Evolutionary conservation across 805 yeast species (phyloP), one percentile per base, ranked within the genome.

Genomic region (Middelhovenomyces tepae): DNA sequence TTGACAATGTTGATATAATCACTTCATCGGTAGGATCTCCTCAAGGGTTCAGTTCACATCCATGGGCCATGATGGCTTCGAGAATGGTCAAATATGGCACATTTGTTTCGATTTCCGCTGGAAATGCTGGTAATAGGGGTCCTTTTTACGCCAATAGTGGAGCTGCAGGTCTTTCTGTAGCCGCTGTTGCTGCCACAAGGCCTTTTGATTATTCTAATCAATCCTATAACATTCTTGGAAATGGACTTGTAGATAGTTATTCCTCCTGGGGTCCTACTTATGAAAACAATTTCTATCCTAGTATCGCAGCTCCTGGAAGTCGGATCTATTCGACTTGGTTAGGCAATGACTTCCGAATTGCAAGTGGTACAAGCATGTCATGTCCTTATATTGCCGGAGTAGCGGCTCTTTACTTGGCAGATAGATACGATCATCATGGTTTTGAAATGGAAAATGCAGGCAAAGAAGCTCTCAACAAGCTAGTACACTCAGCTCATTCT

Each of bases 261-360:
- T 42, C 49, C 9, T 34, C 49, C 4, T 37, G 35, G 28, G 49
- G 49, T 24, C 49, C 49, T 14, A 45, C 49, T 17, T 42, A 35
- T 18, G 45, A 45, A 23, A 38, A 41, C 22, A 22, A 38, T 17
- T 42, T 38, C 16, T 45, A 42, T 25, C 49, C 49, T 15, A 27
- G 40, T 7, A 27, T 45, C 16, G 25, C 49, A 16, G 49, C 49
- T n/a, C 49, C 48, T 16, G 48, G 48, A 20, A 47, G 48, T 16
- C 6, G 20, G n/a, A 36, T 44, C 15, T 44, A 14, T 16, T 45
- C 47, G 13, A 11, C 41, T 3, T 44, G 32, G 28, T n/a, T 31
- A 15, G 22, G 16, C 16, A 30, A 27, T 9, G 11, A 16, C 4
- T 44, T 32, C 29, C 27, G 25, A 10, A n/a, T 32, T 16, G n/a